These are phyloP conservation scores for Kluyveromyces dobzhanskii DNA, from an alignment of 805 yeast genomes.

Conservation along the genomic window DNA sequence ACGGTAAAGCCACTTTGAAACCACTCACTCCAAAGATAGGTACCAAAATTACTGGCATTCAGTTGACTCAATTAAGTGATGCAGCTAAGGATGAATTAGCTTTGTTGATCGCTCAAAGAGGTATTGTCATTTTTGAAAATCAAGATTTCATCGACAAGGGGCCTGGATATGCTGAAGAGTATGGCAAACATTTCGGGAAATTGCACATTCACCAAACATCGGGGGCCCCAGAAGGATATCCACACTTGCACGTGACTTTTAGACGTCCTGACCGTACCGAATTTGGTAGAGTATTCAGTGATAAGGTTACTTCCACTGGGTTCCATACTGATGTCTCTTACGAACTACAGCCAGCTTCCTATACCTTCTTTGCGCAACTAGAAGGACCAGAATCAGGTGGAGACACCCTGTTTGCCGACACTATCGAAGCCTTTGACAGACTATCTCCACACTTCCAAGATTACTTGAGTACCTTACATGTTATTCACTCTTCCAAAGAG, in stretches of 20 bases:
- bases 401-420: constrained; percentile 71
- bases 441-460: constrained; percentile 58
- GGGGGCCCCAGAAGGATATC: constrained; percentile 53
- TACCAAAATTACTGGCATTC: constrained; percentile 51
- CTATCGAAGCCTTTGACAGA: constrained; percentile 61
- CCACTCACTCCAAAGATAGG: constrained; percentile 67
- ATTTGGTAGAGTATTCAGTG: constrained; percentile 22
- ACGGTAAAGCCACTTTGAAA: constrained; percentile 19
- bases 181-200: constrained; percentile 59
- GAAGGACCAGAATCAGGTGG: constrained; percentile 63
- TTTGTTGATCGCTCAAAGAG: constrained; percentile 56
- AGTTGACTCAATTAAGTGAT: constrained; percentile 44
- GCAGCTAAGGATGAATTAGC: constrained; percentile 64
- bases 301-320: constrained; percentile 17
- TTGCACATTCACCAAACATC: constrained; percentile 68
- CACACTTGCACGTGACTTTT: constrained; percentile 56
- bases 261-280: constrained; percentile 35
- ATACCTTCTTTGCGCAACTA: constrained; percentile 56
- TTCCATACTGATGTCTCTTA: constrained; percentile 76
- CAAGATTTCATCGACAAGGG: constrained; percentile 57
- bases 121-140: constrained; percentile 57
- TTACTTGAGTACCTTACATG: constrained; percentile 53
- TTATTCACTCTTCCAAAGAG: constrained; percentile 59
- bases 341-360: constrained; percentile 65
- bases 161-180: constrained; percentile 39